Evolutionary conservation across 129 eudicot genomes (phyloP), one percentile per base, ranked within the genome.

Genomic region (Artemisia tridentata): DNA sequence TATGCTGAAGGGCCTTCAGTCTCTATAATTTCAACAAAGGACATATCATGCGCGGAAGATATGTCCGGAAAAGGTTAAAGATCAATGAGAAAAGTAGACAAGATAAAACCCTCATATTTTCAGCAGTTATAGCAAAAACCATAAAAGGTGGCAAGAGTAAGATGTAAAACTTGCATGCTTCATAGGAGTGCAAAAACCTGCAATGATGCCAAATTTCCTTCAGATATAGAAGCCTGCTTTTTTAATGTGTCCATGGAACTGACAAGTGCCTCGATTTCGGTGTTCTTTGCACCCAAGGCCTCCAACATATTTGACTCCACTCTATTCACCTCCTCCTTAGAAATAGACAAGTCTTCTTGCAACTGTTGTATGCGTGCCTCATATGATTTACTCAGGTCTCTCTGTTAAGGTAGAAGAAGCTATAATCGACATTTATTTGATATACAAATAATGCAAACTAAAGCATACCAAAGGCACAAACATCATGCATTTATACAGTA

Each of bases 241-340:
- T 95, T 95, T 65, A 90, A 75, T 52, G 85, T 79, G 71, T 95
- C 99, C 84, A 86, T 79, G 63, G 99, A 95, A 75, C 69, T 82
- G 15, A 85, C 82, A 80, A 90, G 96, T n/a, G 95, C 78, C 84
- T 95, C 97, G 65, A 95, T 90, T 81, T 95, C 99, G 68, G 96
- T 82, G 80, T 95, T 95, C 79, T 95, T 90, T 64, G 99, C 96
- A 47, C 88, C 84, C 78, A 95, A 82, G 45, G 99, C 99, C 76
- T 95, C 97, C 45, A 79, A 78, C 99, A 95, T 90, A 69, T 63
- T 90, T 54, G 97, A 78, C 84, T 95, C 99, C 34, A 78, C 92
- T 74, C 86, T 90, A 53, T 75, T 80, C 76, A 84, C 86, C 76
- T 88, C 99, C 60, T 69, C 82, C 81, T 90, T 95, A 23, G 97